phyloP scores from a whole-genome alignment of 2,329 filamentous ascomycete genomes.

The Colletotrichum falcatum region DNA sequence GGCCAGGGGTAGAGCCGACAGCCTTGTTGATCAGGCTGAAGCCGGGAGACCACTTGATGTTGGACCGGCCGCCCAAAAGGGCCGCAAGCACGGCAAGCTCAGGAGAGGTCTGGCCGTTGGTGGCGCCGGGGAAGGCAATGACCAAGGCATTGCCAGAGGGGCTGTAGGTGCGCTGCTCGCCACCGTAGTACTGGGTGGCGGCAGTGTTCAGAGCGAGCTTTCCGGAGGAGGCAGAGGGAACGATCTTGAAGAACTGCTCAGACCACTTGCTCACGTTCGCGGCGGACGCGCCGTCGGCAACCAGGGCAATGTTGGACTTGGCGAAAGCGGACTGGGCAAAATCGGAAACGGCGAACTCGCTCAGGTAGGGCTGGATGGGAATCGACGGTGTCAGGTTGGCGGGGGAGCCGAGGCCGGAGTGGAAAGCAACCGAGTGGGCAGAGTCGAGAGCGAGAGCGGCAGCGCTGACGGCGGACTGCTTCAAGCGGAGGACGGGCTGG shows the following conservation, averaged over 20 bases:
- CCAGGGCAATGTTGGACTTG: conserved; percentile 90
- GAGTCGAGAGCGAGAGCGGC: conserved; percentile 82
- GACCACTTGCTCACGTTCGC: conserved; percentile 88
- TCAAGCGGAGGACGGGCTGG: conserved; percentile 78
- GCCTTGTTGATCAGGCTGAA: conserved; percentile 92
- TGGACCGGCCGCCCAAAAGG: conserved; percentile 89
- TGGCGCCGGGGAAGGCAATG: conserved; percentile 92
- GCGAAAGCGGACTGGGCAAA: conserved; percentile 85
- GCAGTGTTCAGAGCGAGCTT: conserved; percentile 68
- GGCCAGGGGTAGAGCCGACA: conserved; percentile 72
- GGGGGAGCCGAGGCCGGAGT: conserved; percentile 87
- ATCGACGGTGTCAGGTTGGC: conserved; percentile 78
- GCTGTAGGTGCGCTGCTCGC: conserved; percentile 90
- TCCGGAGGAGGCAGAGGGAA: conserved; percentile 66
- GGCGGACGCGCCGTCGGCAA: conserved; percentile 87
- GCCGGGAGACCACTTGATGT: conserved; percentile 94
- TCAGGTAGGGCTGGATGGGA: conserved; percentile 83
- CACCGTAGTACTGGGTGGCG: conserved; percentile 89
- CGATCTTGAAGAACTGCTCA: conserved; percentile 87
- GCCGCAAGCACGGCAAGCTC: conserved; percentile 89
- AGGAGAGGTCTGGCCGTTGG: conserved; percentile 85
- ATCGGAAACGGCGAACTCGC: conserved; percentile 77
- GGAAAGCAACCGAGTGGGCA: conserved; percentile 89
- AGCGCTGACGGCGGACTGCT: conserved; percentile 77
- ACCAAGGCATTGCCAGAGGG: conserved; percentile 84